Evolutionary conservation across 768 basidiomycete genomes (phyloP), one percentile per base, ranked within the genome.

Genomic region (Astraeus odoratus): DNA sequence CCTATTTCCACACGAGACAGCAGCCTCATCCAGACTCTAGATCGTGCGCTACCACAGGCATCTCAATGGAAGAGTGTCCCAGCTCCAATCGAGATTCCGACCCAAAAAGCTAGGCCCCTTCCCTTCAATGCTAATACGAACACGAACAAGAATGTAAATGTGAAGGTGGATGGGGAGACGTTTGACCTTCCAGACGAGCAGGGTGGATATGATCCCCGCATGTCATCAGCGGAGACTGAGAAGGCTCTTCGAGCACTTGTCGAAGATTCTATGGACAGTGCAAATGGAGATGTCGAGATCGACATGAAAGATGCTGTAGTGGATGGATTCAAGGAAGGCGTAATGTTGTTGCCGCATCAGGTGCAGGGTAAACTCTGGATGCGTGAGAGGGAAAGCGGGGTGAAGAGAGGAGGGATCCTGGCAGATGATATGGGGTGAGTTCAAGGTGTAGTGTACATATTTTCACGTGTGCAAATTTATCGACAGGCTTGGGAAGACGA

Each of bases 361-460:
- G 71, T 96, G 8, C 67, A 87, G 39, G 90, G 91, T 18, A 74
- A 92, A 0, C 64, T 65, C 20, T 99, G 94, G 94, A 93, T 99
- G 86, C 70, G 70, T 19, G 78, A 82, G 6, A 75, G 94, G 16
- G 95, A 98, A 64, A 63, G 73, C 7, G 81, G 78, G 25, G 89
- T 88, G 64, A 80, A 83, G 53, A 69, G 57, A 6, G 94, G 95
- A 1, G 95, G 95, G 0, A 92, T 97, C 52, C 67, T 96, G 12
- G 92, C 92, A 4, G 93, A 97, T 60, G 88, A 88, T 56, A 89
- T 89, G 84, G 87, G 86, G 86, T 84, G 54, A 39, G 72, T 53
- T 18, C 1, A 9, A 6, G 12, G 12, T 29, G 27, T 12, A 7
- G 27, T 7, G 12, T 29, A 12, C 27, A 12, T 12, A 12, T 29